A percentile compares a stretch with the other conserved stretches of the same genome.
These are phyloP conservation scores for Hordeum pubiflorum DNA, from an alignment of 202 grass and related monocot genomes.

Conservation along the genomic window DNA sequence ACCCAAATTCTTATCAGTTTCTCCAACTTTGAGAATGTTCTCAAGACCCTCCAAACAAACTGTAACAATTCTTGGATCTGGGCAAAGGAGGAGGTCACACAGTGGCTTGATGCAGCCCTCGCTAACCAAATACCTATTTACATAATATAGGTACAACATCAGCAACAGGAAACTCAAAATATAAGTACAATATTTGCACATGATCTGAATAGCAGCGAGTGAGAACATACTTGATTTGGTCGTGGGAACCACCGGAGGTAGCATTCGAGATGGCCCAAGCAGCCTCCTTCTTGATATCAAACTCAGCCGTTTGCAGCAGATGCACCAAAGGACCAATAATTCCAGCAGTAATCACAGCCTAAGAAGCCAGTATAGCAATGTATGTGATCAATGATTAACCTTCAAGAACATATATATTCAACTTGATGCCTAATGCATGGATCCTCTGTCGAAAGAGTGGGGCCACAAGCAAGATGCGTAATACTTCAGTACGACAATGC, in stretches of 20 bases:
- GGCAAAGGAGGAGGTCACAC: conserved; percentile 76
- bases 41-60: conserved; percentile 92
- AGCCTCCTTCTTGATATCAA: conserved; percentile 99
- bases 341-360: conserved; percentile 77
- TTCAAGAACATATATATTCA: neutral
- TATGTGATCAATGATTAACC: neutral
- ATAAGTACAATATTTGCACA: neutral
- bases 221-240: conserved; percentile 72
- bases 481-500: neutral
- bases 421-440: neutral
- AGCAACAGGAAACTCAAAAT: neutral
- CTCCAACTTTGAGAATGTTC: conserved; percentile 93
- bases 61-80: conserved; percentile 73
- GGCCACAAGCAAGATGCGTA: neutral
- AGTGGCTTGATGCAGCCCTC: conserved; percentile 86
- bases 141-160: conserved; percentile 12
- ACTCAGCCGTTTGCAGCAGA: conserved; percentile 84
- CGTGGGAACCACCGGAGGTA: conserved; percentile 72
- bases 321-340: conserved; percentile 66
- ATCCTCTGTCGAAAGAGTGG: neutral
- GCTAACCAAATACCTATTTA: conserved; percentile 52
- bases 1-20: conserved; percentile 59
- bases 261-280: conserved; percentile 96
- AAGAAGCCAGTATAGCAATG: conserved; percentile 17
- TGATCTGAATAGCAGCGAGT: neutral